Conservation (phyloP, 2,329 filamentous ascomycete species). For the Talaromyces amestolkiae region DNA sequence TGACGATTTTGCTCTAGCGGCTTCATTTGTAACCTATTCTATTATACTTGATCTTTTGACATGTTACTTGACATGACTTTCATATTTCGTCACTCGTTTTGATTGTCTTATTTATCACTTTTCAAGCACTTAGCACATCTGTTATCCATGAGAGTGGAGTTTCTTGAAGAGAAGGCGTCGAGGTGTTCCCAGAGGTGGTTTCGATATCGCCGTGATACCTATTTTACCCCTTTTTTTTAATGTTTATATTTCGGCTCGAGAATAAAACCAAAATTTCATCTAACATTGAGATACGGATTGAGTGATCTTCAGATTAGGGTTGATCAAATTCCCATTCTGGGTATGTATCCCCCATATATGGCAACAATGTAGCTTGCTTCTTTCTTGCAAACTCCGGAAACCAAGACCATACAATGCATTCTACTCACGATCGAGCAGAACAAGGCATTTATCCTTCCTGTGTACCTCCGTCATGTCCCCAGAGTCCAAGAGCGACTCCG, state of each 20-base stretch:
- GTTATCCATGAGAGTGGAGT: not conserved
- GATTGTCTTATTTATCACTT: too few relatives aligned
- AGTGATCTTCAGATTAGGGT: not conserved
- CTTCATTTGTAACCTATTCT: conserved; percentile 6
- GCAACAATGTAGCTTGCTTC: not conserved
- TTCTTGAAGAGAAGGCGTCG: conserved; percentile 6
- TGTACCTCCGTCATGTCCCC: not conserved
- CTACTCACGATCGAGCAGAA: not conserved
- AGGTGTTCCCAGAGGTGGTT: not conserved
- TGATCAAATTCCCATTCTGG: not conserved
- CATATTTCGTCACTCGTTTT: too few relatives aligned
- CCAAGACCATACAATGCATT: not conserved
- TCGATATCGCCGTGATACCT: not conserved
- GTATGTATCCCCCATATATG: not conserved
- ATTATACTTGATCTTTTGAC: not conserved
- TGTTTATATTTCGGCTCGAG: not conserved
- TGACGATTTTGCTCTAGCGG: not conserved
- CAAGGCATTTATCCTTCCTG: not conserved
- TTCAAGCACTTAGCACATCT: not conserved
- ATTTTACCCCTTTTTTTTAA: not conserved
- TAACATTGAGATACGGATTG: too few relatives aligned
- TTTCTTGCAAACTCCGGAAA: not conserved
- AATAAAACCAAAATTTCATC: not conserved
- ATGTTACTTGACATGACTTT: too few relatives aligned
- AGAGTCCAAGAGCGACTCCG: not conserved